These are phyloP conservation scores for Colletotrichum australisinense DNA, from an alignment of 2,329 filamentous ascomycete genomes.

Conservation along the genomic window DNA sequence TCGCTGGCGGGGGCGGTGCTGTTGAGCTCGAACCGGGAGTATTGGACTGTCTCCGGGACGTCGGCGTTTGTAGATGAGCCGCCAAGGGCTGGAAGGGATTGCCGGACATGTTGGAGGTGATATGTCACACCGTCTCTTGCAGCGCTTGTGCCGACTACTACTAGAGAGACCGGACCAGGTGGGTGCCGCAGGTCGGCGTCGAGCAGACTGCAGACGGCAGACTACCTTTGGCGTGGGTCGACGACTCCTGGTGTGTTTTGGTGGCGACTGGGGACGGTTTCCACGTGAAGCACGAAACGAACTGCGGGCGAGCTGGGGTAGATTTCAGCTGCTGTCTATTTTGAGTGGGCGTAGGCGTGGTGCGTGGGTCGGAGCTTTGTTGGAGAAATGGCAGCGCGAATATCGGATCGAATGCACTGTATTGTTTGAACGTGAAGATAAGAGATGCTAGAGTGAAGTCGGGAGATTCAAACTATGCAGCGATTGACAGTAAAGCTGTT, in stretches of 20 bases:
- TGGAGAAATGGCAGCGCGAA: conserved; percentile 4
- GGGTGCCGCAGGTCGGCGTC: conserved; percentile 24
- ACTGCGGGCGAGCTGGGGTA: conserved; percentile 2
- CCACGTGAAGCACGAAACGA: conserved; percentile 23
- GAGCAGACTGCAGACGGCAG: conserved; percentile 9
- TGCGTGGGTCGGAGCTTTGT: conserved; percentile 13
- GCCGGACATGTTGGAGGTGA: conserved; percentile 43
- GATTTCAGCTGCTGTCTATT: neutral
- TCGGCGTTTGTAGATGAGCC: conserved; percentile 24
- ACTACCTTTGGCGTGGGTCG: conserved; percentile 18
- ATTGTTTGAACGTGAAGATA: neutral
- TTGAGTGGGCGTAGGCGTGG: conserved; percentile 13
- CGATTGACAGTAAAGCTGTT: neutral
- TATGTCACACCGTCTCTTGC: conserved; percentile 21
- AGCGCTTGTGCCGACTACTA: conserved; percentile 15
- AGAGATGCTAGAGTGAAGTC: neutral
- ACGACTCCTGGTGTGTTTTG: conserved; percentile 13
- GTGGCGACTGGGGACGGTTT: conserved; percentile 32
- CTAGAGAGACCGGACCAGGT: neutral
- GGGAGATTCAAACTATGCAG: neutral
- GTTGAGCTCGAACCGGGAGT: conserved; percentile 32
- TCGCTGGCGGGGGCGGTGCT: conserved; percentile 24
- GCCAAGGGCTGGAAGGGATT: conserved; percentile 45
- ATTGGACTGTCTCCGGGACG: conserved; percentile 23
- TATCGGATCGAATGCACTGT: neutral